Evolutionary conservation across 169 alveolate genomes (phyloP), one percentile per base, ranked within the genome.

Genomic region (Plasmodium cynomolgi): DNA sequence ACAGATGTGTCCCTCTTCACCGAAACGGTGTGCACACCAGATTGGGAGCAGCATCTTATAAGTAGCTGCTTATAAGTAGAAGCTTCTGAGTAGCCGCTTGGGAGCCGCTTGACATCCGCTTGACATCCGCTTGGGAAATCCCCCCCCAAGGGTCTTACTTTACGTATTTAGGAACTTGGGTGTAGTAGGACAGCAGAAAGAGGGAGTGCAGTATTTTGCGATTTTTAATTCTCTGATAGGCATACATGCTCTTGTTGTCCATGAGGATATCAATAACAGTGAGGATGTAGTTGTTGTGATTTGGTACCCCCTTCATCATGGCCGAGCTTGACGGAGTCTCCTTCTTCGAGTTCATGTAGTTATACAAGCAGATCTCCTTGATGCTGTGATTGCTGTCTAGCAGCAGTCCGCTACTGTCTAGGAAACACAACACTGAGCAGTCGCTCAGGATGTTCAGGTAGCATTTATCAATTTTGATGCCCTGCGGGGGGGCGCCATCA

Each of bases 181-280:
- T 86, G 81, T 75, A 86, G 58, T 86, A 86, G 7, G 93, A 86
- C 71, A 86, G n/a, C 39, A 86, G 50, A 13, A 86, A 86, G 31
- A 86, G 72, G 4, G 93, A 75, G 72, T 86, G 93, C 6, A 86
- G 44, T 17, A 86, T 54, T 47, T 86, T 86, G 3, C 79, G 56
- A 50, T 86, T 86, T 39, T 86, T 44, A 17, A 86, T 86, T 50
- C 93, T 41, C 47, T 86, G 93, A 34, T 86, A 86, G 3, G 93
- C 93, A 15, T 86, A 86, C 93, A 86, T 86, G 68, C 93, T 86
- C 72, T 77, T 86, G 17, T 86, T 86, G 41, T 86, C 93, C 93
- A 86, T 86, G 9, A 86, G 81, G 34, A 86, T 77, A 31, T 86
- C 93, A 56, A 86, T 86, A 4, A 86, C 72, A 7, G 93, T 86